Evolutionary conservation across 2,329 filamentous ascomycete genomes (phyloP), one percentile per base, ranked within the genome.

Genomic region (Alternaria burnsii): DNA sequence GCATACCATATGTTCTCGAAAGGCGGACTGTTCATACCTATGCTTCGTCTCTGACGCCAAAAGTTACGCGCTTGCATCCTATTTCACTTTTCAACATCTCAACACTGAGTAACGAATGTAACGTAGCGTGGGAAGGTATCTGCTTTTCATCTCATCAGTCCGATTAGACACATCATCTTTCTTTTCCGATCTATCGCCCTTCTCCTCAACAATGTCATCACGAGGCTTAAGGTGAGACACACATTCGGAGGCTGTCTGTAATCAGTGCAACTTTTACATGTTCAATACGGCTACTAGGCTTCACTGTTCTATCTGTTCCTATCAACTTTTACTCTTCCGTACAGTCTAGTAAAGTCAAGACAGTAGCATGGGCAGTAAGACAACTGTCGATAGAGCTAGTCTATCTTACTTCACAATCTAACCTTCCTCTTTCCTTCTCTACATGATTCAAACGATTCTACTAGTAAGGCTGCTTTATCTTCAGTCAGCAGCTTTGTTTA

Each of bases 61-160:
- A 53, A 53, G 26, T 53, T 42, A 36, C 18, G 32, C 32, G 18
- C 16, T 50, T 50, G 28, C 24, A 38, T 59, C 32, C 41, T 46
- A 24, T 42, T 47, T 8, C 40, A 26, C n/a, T 36, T 50, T 47
- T 20, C 20, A 50, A 41, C 41, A 36, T 24, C 18, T 30, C 48
- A 52, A 59, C 46, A 36, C 58, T 52, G 32, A 65, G 66, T 70
- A 55, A 70, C 48, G 67, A 70, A 59, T 51, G 59, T 67, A 61
- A 69, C 61, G 67, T 59, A 71, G 67, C 67, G 66, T 69, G 67
- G 67, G 69, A 62, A 61, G 66, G 54, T 54, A 50, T 64, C 26
- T 66, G 63, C 44, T 46, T 16, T 40, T 53, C 9, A 50, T 36
- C 14, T 26, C 18, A 36, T 56, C 40, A 34, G 28, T 18, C 9